These are phyloP conservation scores for Penicillium verhagenii DNA, from an alignment of 495 filamentous ascomycete species.

Conservation along the genomic window DNA sequence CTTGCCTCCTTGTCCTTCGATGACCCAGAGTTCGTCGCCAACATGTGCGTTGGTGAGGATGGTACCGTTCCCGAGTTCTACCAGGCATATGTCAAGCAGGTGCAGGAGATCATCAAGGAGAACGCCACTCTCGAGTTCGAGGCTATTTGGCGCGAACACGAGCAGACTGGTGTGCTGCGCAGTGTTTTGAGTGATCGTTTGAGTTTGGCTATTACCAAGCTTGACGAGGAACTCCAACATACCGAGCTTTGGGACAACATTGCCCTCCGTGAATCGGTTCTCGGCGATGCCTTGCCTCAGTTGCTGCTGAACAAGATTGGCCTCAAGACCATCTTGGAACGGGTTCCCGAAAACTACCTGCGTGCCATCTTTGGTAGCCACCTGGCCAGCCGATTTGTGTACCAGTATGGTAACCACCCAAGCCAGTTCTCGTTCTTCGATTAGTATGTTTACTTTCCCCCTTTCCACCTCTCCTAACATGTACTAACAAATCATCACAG, in stretches of 20 bases:
- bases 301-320: constrained; percentile 86
- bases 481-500: constrained; percentile 31
- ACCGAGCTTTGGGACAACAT: constrained; percentile 89
- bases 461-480: background rate
- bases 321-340: constrained; percentile 76
- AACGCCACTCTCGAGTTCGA: constrained; percentile 95
- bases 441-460: constrained; percentile 76
- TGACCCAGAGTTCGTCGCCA: constrained; percentile 77
- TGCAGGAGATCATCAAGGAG: constrained; percentile 82
- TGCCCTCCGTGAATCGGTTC: constrained; percentile 70
- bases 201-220: constrained; percentile 84
- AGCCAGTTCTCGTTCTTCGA: constrained; percentile 98
- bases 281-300: constrained; percentile 82
- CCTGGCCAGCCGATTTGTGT: constrained; percentile 92
- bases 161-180: constrained; percentile 72
- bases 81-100: constrained; percentile 84
- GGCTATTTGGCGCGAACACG: constrained; percentile 93
- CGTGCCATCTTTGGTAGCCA: constrained; percentile 94
- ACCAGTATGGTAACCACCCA: constrained; percentile 86
- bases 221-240: constrained; percentile 92
- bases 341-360: constrained; percentile 91
- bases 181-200: constrained; percentile 87
- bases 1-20: constrained; percentile 92
- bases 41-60: constrained; percentile 85
- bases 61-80: constrained; percentile 89